Conservation (phyloP, 257 asterid genomes). For the Primulina eburnea region DNA sequence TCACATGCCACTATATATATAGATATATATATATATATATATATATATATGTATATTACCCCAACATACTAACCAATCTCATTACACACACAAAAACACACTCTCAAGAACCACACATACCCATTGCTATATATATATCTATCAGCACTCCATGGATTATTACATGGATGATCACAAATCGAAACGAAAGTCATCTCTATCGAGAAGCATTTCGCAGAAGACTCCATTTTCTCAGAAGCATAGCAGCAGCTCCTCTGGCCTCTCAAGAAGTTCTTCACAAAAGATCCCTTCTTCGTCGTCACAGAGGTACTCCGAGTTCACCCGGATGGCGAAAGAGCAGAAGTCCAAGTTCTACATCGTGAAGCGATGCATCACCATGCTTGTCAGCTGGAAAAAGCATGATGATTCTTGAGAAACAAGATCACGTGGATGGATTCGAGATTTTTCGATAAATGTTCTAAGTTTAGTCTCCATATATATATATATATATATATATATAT, state of each 20-base stretch:
- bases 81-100: neutral
- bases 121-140: neutral
- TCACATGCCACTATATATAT: neutral
- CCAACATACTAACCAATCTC: neutral
- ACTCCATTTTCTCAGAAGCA: slow-evolving; percentile 42
- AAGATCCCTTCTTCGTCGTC: slow-evolving; percentile 48
- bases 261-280: slow-evolving; percentile 55
- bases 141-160: neutral
- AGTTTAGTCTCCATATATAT: neutral
- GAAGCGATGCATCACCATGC: slow-evolving; percentile 77
- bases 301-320: slow-evolving; percentile 47
- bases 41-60: neutral
- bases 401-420: slow-evolving; percentile 37
- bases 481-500: too few relatives aligned
- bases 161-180: neutral
- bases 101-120: neutral
- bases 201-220: slow-evolving; percentile 54
- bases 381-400: slow-evolving; percentile 68
- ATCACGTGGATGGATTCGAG: too few relatives aligned
- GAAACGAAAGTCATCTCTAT: slow-evolving; percentile 33
- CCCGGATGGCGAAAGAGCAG: slow-evolving; percentile 77
- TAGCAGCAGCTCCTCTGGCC: slow-evolving; percentile 27
- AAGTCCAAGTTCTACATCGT: slow-evolving; percentile 79
- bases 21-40: too few relatives aligned
- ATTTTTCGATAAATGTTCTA: neutral